A percentile compares a stretch with the other conserved stretches of the same genome.
These are phyloP conservation scores for Pythium pyrilobum DNA, from an alignment of 352 stramenopile species.

Conservation along the genomic window DNA sequence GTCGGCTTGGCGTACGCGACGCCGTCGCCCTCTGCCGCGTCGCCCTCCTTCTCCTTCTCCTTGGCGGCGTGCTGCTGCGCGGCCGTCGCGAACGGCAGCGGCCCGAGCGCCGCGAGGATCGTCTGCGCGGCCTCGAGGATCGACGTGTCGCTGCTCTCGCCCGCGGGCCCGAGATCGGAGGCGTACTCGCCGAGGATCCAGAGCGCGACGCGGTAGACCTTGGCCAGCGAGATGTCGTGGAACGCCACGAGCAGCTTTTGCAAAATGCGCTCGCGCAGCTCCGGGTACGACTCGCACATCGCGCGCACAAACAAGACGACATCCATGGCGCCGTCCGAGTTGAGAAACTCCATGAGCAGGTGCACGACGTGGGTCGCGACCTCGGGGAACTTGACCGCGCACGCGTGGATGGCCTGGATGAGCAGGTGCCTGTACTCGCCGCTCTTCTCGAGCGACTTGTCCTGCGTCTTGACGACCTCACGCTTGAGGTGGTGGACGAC, in stretches of 20 bases:
- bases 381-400: constrained; percentile 96
- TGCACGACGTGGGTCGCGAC: constrained; percentile 97
- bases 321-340: constrained; percentile 95
- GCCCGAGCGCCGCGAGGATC: constrained; percentile 88
- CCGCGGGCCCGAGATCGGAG: constrained; percentile 28
- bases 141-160: constrained; percentile 51
- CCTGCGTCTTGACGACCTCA: constrained; percentile 89
- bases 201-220: constrained; percentile 96
- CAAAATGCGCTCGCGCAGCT: constrained; percentile 90
- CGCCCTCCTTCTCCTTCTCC: constrained; percentile 9
- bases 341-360: constrained; percentile 99
- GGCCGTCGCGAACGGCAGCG: constrained; percentile 62
- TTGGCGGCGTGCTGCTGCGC: constrained; percentile 21
- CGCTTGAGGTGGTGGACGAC: constrained; percentile 91
- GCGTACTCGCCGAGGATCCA: constrained; percentile 97
- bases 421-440: constrained; percentile 97
- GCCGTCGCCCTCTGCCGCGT: constrained; percentile 7
- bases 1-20: constrained; percentile 86
- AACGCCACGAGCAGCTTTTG: constrained; percentile 94
- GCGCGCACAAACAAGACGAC: constrained; percentile 98
- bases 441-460: constrained; percentile 92
- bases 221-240: constrained; percentile 90
- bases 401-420: constrained; percentile 97
- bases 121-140: constrained; percentile 70
- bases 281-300: constrained; percentile 96